These are phyloP conservation scores for Blastomyces emzantsi DNA, from an alignment of 2,329 filamentous ascomycete genomes.

Conservation along the genomic window DNA sequence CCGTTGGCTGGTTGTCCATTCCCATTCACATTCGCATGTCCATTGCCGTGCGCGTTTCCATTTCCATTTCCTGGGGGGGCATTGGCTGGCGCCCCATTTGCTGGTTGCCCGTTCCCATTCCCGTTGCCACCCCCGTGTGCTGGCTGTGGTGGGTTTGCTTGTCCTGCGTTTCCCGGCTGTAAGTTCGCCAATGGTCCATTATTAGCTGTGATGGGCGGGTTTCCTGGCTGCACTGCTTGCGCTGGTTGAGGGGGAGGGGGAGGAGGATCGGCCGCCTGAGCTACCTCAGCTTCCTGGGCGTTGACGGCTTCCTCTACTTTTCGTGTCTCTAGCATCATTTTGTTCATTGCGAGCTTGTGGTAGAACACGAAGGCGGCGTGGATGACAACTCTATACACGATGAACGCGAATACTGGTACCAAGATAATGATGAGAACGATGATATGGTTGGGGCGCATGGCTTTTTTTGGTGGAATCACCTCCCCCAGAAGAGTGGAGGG, in stretches of 20 bases:
- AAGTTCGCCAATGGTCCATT: not conserved
- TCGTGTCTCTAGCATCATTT: slow-evolving; percentile 17
- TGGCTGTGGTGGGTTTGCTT: not conserved
- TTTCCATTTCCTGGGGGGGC: not conserved
- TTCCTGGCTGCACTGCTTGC: not conserved
- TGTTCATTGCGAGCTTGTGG: slow-evolving; percentile 11
- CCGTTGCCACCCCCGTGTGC: not conserved
- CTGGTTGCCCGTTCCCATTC: not conserved
- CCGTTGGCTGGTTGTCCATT: not conserved
- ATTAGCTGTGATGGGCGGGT: not conserved
- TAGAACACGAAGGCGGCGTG: slow-evolving; percentile 13
- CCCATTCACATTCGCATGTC: not conserved
- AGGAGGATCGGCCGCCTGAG: not conserved
- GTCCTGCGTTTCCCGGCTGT: not conserved
- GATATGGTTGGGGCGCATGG: slow-evolving; percentile 20
- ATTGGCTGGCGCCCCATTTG: not conserved
- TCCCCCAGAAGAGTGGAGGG: not conserved
- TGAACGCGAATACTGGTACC: slow-evolving; percentile 18
- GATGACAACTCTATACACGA: slow-evolving; percentile 19
- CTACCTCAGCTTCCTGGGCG: not conserved
- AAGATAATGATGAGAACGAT: slow-evolving; percentile 22
- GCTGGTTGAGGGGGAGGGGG: not conserved
- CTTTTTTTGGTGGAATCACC: not conserved
- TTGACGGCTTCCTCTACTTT: slow-evolving; percentile 17
- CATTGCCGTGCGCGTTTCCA: not conserved